Percentiles rank a stretch among this genome's conserved stretches.
These are phyloP conservation scores for Picea abies DNA, from an alignment of 83 land plant genomes.

Conservation along the genomic window DNA sequence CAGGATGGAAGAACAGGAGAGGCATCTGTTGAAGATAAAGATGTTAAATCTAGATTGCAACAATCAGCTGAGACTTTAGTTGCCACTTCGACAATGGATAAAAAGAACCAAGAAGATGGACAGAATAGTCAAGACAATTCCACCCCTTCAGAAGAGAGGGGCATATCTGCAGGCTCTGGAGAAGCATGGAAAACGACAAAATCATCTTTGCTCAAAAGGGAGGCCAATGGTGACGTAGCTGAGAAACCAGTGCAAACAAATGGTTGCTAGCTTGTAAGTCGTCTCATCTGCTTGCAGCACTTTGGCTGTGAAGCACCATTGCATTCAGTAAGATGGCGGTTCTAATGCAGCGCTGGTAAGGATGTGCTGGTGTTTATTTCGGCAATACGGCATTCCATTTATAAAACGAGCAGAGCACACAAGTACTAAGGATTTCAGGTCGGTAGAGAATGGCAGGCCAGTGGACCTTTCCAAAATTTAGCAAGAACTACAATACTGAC, in stretches of 20 bases:
- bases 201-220: conserved; percentile 6
- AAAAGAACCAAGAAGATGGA: neutral
- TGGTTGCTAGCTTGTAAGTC: conserved; percentile 10
- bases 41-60: neutral
- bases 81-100: neutral
- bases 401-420: neutral
- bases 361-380: neutral
- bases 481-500: neutral
- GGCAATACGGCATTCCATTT: neutral
- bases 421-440: neutral
- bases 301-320: neutral
- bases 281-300: conserved; percentile 2
- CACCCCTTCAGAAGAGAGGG: neutral
- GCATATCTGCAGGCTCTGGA: neutral
- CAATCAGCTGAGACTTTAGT: conserved; percentile 6
- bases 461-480: neutral
- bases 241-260: conserved; percentile 13
- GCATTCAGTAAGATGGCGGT: neutral
- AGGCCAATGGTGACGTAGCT: conserved; percentile 4
- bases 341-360: neutral
- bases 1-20: neutral
- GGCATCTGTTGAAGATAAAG: conserved; percentile 7
- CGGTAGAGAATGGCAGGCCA: neutral
- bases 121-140: conserved; percentile 2
- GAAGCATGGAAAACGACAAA: conserved; percentile 13